phyloP scores from a whole-genome alignment of 1,139 yeast species.

The Debaryomycetaceae sp. region DNA sequence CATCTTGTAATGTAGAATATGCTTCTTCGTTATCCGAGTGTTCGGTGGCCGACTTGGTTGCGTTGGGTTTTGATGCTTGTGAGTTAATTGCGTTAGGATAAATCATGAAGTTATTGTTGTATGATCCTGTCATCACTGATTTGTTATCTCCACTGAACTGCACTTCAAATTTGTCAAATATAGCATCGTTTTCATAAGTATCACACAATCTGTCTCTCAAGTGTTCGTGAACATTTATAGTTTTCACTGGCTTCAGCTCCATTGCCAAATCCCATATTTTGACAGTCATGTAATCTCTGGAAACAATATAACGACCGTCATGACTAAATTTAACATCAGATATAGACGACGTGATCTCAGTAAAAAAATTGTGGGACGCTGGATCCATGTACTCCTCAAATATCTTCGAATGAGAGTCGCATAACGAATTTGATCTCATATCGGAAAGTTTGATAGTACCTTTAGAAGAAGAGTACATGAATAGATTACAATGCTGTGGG shows the following conservation, averaged over 20 bases:
- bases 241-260: slow-evolving; percentile 93
- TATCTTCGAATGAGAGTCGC: slow-evolving; percentile 85
- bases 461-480: slow-evolving; percentile 95
- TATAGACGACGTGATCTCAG: slow-evolving; percentile 93
- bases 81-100: slow-evolving; percentile 71
- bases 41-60: slow-evolving; percentile 6
- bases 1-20: slow-evolving; percentile 5
- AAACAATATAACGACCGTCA: slow-evolving; percentile 91
- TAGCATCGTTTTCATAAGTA: slow-evolving; percentile 97
- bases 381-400: slow-evolving; percentile 95
- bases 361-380: slow-evolving; percentile 88
- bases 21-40: slow-evolving; percentile 38
- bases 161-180: slow-evolving; percentile 97
- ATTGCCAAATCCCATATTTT: slow-evolving; percentile 98
- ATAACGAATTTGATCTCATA: slow-evolving; percentile 93
- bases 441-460: slow-evolving; percentile 95
- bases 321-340: slow-evolving; percentile 90
- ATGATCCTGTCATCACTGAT: slow-evolving; percentile 94
- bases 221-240: slow-evolving; percentile 94
- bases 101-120: slow-evolving; percentile 95
- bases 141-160: slow-evolving; percentile 92
- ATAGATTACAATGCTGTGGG: slow-evolving; percentile 86
- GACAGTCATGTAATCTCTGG: slow-evolving; percentile 95
- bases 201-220: slow-evolving; percentile 91
- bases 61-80: slow-evolving; percentile 10